Percentiles rank a stretch among this genome's conserved stretches.
Conservation (phyloP, 805 yeast species). For the Scheffersomyces spartinae region DNA sequence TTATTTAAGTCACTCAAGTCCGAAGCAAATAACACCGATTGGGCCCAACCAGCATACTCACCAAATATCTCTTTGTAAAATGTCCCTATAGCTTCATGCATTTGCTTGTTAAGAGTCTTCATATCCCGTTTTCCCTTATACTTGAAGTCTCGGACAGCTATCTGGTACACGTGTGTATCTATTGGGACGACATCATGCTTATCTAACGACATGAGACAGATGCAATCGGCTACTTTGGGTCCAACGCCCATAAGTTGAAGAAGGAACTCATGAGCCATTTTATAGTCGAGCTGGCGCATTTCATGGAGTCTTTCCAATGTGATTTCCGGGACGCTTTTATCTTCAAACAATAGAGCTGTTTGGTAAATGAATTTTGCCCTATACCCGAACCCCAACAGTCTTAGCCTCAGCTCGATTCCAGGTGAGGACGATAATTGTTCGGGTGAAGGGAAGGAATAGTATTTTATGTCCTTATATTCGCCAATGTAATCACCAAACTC, state of each 20-base stretch:
- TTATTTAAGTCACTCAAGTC: conserved; percentile 64
- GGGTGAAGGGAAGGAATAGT: conserved; percentile 70
- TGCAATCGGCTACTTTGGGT: conserved; percentile 97
- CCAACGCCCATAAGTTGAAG: conserved; percentile 80
- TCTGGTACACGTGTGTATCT: conserved; percentile 89
- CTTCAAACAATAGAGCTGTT: conserved; percentile 52
- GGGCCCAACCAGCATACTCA: conserved; percentile 96
- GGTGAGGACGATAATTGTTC: conserved; percentile 17
- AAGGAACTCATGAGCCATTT: conserved; percentile 45
- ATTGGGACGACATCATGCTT: conserved; percentile 85
- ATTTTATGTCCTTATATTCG: conserved; percentile 39
- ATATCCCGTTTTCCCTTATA: conserved; percentile 33
- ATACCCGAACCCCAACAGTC: conserved; percentile 69
- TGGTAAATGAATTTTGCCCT: conserved; percentile 78
- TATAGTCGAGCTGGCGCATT: conserved; percentile 36
- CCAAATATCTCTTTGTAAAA: conserved; percentile 72
- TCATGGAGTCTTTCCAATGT: conserved; percentile 23
- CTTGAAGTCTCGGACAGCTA: conserved; percentile 74
- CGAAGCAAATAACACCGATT: conserved; percentile 82
- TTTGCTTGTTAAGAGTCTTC: conserved; percentile 35
- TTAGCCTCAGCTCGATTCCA: conserved; percentile 19
- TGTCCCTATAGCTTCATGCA: conserved; percentile 45
- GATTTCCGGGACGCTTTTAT: conserved; percentile 23
- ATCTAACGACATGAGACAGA: conserved; percentile 81
- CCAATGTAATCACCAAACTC: conserved; percentile 58